Conservation (phyloP, 257 asterid species). For the Nicotiana tomentosiformis region DNA sequence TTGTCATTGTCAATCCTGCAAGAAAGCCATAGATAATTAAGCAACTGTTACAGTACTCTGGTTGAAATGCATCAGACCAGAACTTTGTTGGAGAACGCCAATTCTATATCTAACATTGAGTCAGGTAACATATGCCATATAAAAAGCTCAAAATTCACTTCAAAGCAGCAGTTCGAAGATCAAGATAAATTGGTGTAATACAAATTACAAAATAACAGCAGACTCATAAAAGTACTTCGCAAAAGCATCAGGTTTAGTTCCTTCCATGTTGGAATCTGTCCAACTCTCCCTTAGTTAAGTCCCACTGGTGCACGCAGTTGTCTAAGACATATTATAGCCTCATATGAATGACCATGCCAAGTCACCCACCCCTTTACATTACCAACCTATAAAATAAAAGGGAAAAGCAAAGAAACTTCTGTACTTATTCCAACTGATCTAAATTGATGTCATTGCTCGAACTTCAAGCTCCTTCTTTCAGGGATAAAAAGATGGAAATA, state of each 20-base stretch:
- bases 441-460: neutral
- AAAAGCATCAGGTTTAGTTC: neutral
- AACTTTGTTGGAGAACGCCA: neutral
- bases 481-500: neutral
- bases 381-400: neutral
- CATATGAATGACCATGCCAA: neutral
- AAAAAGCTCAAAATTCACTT: neutral
- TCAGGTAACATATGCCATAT: neutral
- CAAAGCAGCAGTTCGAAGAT: neutral
- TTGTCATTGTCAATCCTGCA: slow-evolving; percentile 93
- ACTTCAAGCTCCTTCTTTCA: neutral
- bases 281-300: neutral
- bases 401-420: neutral
- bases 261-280: neutral
- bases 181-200: neutral
- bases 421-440: neutral
- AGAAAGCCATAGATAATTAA: neutral
- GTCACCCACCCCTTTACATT: neutral
- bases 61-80: neutral
- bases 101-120: neutral
- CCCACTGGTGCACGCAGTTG: neutral
- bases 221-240: neutral
- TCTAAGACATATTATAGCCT: neutral
- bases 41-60: neutral
- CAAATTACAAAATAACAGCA: neutral